These are phyloP conservation scores for Anisodus acutangulus DNA, from an alignment of 257 asterid species.

Conservation along the genomic window DNA sequence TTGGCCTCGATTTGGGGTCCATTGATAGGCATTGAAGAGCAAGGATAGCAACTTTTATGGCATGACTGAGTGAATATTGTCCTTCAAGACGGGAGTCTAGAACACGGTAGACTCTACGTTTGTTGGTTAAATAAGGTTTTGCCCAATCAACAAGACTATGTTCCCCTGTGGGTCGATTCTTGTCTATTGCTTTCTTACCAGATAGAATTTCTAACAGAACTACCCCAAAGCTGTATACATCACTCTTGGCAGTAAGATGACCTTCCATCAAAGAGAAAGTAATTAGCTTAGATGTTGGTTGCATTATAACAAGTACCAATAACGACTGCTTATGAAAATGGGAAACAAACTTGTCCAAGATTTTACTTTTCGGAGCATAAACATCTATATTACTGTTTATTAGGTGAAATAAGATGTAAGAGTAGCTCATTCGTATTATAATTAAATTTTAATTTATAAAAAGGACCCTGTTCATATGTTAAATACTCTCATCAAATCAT, in stretches of 20 bases:
- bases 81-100: conserved; percentile 69
- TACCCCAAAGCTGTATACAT: conserved; percentile 77
- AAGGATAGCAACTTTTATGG: conserved; percentile 55
- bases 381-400: background rate
- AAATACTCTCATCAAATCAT: background rate
- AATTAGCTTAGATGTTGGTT: background rate
- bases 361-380: background rate
- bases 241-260: conserved; percentile 76
- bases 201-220: conserved; percentile 70
- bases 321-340: no score
- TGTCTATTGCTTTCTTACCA: conserved; percentile 76
- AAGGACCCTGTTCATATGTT: no score
- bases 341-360: no score
- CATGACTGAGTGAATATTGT: conserved; percentile 52
- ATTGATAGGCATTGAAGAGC: conserved; percentile 59
- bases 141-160: conserved; percentile 79
- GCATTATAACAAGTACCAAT: background rate
- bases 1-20: conserved; percentile 63
- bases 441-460: no score
- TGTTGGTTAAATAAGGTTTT: conserved; percentile 69
- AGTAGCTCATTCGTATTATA: background rate
- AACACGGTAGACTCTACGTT: conserved; percentile 57
- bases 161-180: conserved; percentile 69
- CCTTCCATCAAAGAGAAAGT: conserved; percentile 42
- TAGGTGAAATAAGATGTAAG: background rate